Conservation (phyloP, 2,329 filamentous ascomycete genomes). For the Tolypocladium guangdongense region DNA sequence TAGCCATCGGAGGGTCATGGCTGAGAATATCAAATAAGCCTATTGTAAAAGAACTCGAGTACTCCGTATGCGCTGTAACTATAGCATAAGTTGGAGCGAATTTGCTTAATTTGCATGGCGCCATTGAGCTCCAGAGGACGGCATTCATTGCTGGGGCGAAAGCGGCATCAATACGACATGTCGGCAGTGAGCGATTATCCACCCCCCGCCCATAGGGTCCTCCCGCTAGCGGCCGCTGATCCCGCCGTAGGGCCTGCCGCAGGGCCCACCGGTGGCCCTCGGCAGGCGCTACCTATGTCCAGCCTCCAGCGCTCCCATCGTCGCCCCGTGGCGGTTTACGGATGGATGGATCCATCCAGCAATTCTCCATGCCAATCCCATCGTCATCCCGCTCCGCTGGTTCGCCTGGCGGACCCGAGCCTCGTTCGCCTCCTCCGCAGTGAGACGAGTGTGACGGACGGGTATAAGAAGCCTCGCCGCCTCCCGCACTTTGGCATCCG, state of each 20-base stretch:
- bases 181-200: neutral
- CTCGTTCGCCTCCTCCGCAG: neutral
- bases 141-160: too few relatives aligned
- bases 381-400: neutral
- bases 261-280: neutral
- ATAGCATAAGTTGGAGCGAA: too few relatives aligned
- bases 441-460: neutral
- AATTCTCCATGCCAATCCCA: neutral
- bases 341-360: too few relatives aligned
- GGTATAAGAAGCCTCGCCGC: neutral
- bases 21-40: too few relatives aligned
- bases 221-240: neutral
- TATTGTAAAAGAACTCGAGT: too few relatives aligned
- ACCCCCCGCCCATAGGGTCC: neutral
- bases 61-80: too few relatives aligned
- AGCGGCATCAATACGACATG: neutral
- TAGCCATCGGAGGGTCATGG: too few relatives aligned
- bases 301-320: neutral
- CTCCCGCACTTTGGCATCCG: neutral
- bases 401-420: neutral
- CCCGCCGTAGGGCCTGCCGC: neutral
- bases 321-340: neutral
- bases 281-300: neutral
- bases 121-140: neutral
- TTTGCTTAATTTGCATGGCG: neutral